Evolutionary conservation across 2,329 filamentous ascomycete genomes (phyloP), one percentile per base, ranked within the genome.

Genomic region (Lecanicillium sp.): DNA sequence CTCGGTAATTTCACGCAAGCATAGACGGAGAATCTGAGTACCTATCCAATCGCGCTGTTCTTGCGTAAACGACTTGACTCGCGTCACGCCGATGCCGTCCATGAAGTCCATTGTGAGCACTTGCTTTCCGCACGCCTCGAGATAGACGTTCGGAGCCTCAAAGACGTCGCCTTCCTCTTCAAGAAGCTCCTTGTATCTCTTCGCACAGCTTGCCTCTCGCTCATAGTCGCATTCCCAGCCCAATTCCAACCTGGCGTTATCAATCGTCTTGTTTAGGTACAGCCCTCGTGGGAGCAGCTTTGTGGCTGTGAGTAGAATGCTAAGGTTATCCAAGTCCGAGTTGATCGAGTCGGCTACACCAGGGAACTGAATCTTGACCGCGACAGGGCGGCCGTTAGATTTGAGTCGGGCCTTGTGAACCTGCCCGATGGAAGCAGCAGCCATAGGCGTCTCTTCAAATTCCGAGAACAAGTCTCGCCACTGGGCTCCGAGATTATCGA

Each of bases 141-240:
- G 60, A 53, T 87, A 82, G 35, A 95, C 78, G 47, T 76, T 69
- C 0, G 92, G 92, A 0, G 96, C 85, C 3, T 75, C 64, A 56
- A 96, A 98, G 25, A 81, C 75, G 36, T 79, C 73, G 15, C 70
- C 63, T 44, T 94, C 85, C 13, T 43, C 51, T 1, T 42, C 45
- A n/a, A 96, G 77, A 8, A 96, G 77, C 18, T 78, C 63, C 34
- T 75, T 73, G 64, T 95, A 98, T 14, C 82, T 80, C 34, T 68
- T 71, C 29, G 80, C 86, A 52, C 85, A 92, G 49, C 80, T 71
- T 3, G 89, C 89, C 68, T 98, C 92, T 35, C 92, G 83, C 41
- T 78, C 63, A 57, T 98, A 98, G 65, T 98, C 87, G 57, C 90
- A 96, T 66, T 98, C 92, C 92, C 92, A 98, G 4, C 78, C 89